Percentiles rank a stretch among this genome's conserved stretches.
Evolutionary conservation across 2,329 filamentous ascomycete species (phyloP).

Genomic region (Phialophora macrospora): DNA sequence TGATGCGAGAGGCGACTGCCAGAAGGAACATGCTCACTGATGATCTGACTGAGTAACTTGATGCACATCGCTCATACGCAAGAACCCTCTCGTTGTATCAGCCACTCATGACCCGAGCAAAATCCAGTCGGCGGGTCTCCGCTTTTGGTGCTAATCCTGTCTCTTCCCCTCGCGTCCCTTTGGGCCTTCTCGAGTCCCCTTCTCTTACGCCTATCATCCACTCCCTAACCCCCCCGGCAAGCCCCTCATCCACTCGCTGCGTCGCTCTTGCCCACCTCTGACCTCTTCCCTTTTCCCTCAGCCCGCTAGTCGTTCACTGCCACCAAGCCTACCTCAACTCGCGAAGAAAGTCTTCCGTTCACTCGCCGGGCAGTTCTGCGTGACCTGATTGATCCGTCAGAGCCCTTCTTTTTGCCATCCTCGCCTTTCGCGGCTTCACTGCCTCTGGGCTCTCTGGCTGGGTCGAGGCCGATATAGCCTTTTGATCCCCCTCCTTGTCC

Average conservation of each 20-base stretch:
- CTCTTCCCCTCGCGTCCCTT: constrained; percentile 13
- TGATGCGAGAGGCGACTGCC: background rate
- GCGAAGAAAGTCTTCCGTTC: constrained; percentile 26
- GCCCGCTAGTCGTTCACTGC: constrained; percentile 36
- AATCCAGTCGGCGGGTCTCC: constrained; percentile 20
- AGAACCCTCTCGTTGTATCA: background rate
- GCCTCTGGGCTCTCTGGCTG: constrained; percentile 8
- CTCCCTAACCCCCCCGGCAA: constrained; percentile 14
- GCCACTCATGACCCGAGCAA: constrained; percentile 8
- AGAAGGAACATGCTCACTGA: background rate
- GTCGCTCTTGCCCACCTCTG: constrained; percentile 10
- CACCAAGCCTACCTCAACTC: constrained; percentile 33
- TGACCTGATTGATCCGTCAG: constrained; percentile 28
- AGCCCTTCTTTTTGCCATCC: constrained; percentile 20
- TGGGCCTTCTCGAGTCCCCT: constrained; percentile 3
- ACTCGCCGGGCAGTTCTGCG: constrained; percentile 31
- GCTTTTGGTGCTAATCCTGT: constrained; percentile 32
- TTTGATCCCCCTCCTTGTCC: constrained; percentile 32
- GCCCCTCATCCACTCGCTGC: constrained; percentile 24
- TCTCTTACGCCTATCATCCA: constrained; percentile 1
- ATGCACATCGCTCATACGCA: constrained; percentile 3
- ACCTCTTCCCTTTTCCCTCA: constrained; percentile 21
- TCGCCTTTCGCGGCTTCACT: constrained; percentile 17
- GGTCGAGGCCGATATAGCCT: constrained; percentile 38
- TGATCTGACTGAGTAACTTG: background rate